Evolutionary conservation across 352 stramenopile species (phyloP).

Genomic region (Globisporangium recalcitrans): DNA sequence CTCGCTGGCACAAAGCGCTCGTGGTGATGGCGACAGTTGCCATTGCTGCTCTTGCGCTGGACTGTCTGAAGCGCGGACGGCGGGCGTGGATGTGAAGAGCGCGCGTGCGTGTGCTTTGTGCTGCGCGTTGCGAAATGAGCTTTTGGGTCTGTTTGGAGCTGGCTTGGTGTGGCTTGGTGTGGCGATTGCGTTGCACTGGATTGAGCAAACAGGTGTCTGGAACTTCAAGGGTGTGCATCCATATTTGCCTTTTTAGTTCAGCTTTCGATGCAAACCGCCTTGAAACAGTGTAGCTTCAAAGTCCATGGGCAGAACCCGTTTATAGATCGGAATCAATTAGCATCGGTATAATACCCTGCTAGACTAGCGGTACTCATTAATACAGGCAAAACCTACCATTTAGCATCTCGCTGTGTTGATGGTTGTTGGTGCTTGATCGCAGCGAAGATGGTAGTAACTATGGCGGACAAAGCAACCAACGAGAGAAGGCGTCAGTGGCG

Average conservation of each 20-base stretch:
- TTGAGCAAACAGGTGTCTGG: neutral
- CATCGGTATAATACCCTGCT: neutral
- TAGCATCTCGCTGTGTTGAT: neutral
- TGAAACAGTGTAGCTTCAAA: no score
- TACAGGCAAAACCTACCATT: neutral
- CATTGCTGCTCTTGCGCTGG: neutral
- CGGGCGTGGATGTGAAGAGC: neutral
- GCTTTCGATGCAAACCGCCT: neutral
- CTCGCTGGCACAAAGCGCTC: neutral
- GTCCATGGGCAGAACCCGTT: no score
- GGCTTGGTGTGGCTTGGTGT: slow-evolving; percentile 5
- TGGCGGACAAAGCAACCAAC: neutral
- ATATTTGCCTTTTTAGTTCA: neutral
- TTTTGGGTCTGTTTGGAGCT: neutral
- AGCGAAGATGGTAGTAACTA: slow-evolving; percentile 43
- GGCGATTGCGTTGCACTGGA: neutral
- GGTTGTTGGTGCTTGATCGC: slow-evolving; percentile 6
- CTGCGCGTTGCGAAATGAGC: neutral
- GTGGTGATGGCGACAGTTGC: neutral
- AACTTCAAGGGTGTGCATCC: neutral
- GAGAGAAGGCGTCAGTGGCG: neutral
- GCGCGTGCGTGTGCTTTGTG: neutral
- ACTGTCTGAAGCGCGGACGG: neutral
- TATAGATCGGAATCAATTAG: no score
- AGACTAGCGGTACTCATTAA: neutral